phyloP scores from a whole-genome alignment of 805 yeast genomes.

The Starmera pachycereana region DNA sequence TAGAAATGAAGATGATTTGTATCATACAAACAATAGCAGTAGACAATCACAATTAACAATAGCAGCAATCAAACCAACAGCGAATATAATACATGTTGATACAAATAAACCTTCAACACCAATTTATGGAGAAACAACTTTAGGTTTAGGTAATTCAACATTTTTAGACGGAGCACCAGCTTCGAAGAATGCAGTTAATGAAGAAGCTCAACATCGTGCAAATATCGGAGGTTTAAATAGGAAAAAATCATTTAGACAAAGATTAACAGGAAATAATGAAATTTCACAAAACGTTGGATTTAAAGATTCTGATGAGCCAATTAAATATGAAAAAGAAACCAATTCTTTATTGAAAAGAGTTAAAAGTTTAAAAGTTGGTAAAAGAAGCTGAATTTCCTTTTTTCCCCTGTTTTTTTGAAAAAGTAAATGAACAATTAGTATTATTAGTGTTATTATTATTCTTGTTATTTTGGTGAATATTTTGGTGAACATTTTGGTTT shows the following conservation, averaged over 20 bases:
- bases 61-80: slow-evolving; percentile 39
- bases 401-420: not conserved
- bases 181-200: slow-evolving; percentile 31
- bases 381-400: slow-evolving; percentile 12
- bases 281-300: not conserved
- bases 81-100: slow-evolving; percentile 57
- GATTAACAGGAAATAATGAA: slow-evolving; percentile 27
- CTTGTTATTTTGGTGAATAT: no score
- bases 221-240: slow-evolving; percentile 48
- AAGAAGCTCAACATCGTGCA: slow-evolving; percentile 23
- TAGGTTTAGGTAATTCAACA: slow-evolving; percentile 87
- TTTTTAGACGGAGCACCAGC: slow-evolving; percentile 97
- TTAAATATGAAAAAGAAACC: slow-evolving; percentile 26
- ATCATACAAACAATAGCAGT: slow-evolving; percentile 1
- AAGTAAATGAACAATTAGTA: no score
- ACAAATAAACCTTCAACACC: slow-evolving; percentile 56
- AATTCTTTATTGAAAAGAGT: slow-evolving; percentile 73
- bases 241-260: slow-evolving; percentile 74
- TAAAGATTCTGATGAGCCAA: slow-evolving; percentile 15
- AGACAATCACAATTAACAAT: slow-evolving; percentile 14
- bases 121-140: slow-evolving; percentile 77
- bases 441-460: no score
- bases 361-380: slow-evolving; percentile 75
- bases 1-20: slow-evolving; percentile 25
- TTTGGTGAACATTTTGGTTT: not conserved